Evolutionary conservation across 2,329 filamentous ascomycete species (phyloP), one percentile per base, ranked within the genome.

Genomic region (Herpotrichia juniperi): DNA sequence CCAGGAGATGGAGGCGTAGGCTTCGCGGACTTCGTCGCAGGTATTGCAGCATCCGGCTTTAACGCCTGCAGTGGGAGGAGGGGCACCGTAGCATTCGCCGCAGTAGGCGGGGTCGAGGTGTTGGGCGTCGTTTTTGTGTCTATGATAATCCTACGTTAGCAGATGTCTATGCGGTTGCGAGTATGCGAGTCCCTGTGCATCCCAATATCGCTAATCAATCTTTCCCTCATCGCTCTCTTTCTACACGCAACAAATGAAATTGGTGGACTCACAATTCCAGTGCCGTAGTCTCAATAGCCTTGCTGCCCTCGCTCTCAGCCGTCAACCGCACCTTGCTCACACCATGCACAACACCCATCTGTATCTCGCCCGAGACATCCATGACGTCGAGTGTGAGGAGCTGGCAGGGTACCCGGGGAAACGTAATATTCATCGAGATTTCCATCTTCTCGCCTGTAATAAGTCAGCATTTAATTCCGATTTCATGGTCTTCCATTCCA

Each of bases 291-390:
- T 73, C 71, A 52, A 76, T 68, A 21, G 62, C 66, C 22, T 79
- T 81, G 56, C 93, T 90, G 34, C 93, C 93, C 64, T 96, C 87
- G 37, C 79, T 79, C 62, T 82, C 80, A 21, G 92, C 81, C 57
- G 83, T 81, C 56, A 99, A 82, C 56, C 94, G 87, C 56, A 97
- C 89, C 79, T 97, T 97, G 77, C 86, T 90, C 57, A 99, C 86
- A 40, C 94, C 94, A 70, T 97, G 92, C 74, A 91, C 87, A 52
- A 99, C 90, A 46, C 93, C 94, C 64, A 93, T 90, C 75, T 99
- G 94, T 70, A 97, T 89, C 76, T 99, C 94, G 58, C 94, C 94
- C 19, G 92, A 96, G 22, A 97, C 93, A 77, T 99, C 94, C 94
- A 99, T 99, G 50, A 99, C 93, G 74, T 99, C 94, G 65, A 99